Evolutionary conservation across 1,284 basidiomycete genomes (phyloP), one percentile per base, ranked within the genome.

Genomic region (Heterobasidion occidentale): DNA sequence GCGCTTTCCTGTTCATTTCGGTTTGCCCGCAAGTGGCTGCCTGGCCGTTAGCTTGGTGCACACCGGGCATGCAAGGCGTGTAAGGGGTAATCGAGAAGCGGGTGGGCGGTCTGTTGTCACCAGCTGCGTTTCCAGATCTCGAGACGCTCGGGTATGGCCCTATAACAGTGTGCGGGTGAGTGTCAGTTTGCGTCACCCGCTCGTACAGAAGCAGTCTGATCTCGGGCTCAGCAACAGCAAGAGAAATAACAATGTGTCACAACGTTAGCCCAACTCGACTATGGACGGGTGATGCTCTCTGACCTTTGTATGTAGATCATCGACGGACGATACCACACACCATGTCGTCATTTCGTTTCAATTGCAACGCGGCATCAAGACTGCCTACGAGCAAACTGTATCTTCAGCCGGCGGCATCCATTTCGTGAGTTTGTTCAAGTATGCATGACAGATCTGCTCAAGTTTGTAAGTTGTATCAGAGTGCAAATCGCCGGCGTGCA

Each of bases 261-360:
- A 90, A 90, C 70, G 88, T 90, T 65, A 56, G 82, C 72, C 50
- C 48, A 15, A 45, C 34, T 34, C 20, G 33, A 12, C 49, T 55
- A 45, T 48, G n/a, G 52, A 38, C 54, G 35, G 49, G 54, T 46
- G 55, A 51, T 51, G 57, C 58, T 55, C 59, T 53, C 49, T 62
- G 14, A 59, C 55, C 62, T 50, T 36, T 55, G 27, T 56, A 36
- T 57, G 33, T 64, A 90, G 88, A 77, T 90, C 62, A 83, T 88
- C 61, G 88, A 91, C 67, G 88, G 89, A 59, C 82, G 88, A 61
- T 88, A 78, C 71, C 80, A 89, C 71, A 81, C 81, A 14, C 68
- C 70, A 54, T 91, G 88, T 69, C 77, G 80, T n/a, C 88, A 91
- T 69, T 90, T 91, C 68, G 73, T 82, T 58, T 78, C 83, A 53